Evolutionary conservation across 306 rosid genomes (phyloP), one percentile per base, ranked within the genome.

Genomic region (Abrus pulchellus): DNA sequence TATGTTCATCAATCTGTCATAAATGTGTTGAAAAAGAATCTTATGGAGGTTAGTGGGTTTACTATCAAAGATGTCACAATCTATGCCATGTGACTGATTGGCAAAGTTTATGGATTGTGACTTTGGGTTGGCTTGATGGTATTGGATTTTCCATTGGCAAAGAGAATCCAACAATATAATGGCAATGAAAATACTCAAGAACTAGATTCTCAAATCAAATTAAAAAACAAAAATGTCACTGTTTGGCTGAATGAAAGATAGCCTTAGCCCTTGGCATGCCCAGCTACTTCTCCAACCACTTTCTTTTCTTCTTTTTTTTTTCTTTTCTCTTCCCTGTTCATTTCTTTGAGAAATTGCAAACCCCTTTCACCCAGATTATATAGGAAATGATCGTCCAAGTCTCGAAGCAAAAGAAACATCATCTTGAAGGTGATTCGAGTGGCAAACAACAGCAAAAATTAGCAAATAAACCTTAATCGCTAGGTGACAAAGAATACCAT

Each of bases 51-150:
- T 68, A 77, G 83, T 80, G 83, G 84, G 74, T 49, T 82, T 72
- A 63, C 77, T 32, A 71, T 67, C 74, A 65, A 63, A 79, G 43
- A 75, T 69, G 88, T 86, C 90, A 52, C 81, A 64, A 59, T 87
- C 88, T 47, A 9, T 29, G 61, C 68, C 85, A 80, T 34, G 86
- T 85, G 86, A 67, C 52, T 71, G 61, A 81, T 87, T 85, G 81
- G 69, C 76, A 72, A 41, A 55, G 72, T 73, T 76, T 66, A 20
- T 55, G 9, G 40, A 76, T 72, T 75, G 43, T 40, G 72, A 55
- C 72, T 45, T 73, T 57, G 12, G 72, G 47, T 73, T 83, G 76
- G 82, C 73, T 81, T 45, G 29, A 73, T 56, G 43, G 72, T 36
- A 77, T 74, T 78, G 54, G 63, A 79, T 71, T 83, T 81, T 82